Evolutionary conservation across 805 yeast species (phyloP).

Genomic region (Torulaspora franciscae): DNA sequence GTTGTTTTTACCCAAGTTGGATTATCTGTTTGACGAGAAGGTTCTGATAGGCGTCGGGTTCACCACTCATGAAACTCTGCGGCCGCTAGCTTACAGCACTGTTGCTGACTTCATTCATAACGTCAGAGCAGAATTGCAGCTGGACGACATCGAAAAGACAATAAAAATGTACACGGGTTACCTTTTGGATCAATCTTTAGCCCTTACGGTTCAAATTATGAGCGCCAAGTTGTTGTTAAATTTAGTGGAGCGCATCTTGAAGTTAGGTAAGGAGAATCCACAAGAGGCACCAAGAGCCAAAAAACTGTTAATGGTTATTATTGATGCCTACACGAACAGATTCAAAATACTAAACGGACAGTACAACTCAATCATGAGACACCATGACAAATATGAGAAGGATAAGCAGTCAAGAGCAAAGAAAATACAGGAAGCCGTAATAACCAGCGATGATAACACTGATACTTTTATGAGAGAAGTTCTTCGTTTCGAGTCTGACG

Average conservation of each 20-base stretch:
- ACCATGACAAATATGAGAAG: constrained; percentile 51
- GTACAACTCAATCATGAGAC: constrained; percentile 57
- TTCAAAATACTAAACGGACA: constrained; percentile 71
- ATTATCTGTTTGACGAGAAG: constrained; percentile 76
- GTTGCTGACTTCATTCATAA: constrained; percentile 95
- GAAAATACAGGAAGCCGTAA: constrained; percentile 36
- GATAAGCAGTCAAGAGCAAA: constrained; percentile 42
- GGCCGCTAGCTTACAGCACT: constrained; percentile 91
- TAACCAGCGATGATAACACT: constrained; percentile 37
- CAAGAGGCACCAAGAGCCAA: constrained; percentile 59
- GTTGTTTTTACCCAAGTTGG: constrained; percentile 79
- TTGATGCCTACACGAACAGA: constrained; percentile 82
- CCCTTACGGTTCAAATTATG: constrained; percentile 91
- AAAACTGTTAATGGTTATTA: constrained; percentile 77
- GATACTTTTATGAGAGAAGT: constrained; percentile 37
- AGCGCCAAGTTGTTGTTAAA: constrained; percentile 86
- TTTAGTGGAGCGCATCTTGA: constrained; percentile 81
- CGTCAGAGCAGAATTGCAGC: constrained; percentile 75
- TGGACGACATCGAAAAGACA: constrained; percentile 82
- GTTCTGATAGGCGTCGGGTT: constrained; percentile 89
- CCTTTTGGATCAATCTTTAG: constrained; percentile 73
- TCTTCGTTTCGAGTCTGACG: constrained; percentile 16
- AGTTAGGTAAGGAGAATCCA: constrained; percentile 55
- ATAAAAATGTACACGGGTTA: constrained; percentile 76
- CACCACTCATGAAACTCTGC: constrained; percentile 80